Conservation (phyloP, 768 basidiomycete genomes). For the Boletales sp. region DNA sequence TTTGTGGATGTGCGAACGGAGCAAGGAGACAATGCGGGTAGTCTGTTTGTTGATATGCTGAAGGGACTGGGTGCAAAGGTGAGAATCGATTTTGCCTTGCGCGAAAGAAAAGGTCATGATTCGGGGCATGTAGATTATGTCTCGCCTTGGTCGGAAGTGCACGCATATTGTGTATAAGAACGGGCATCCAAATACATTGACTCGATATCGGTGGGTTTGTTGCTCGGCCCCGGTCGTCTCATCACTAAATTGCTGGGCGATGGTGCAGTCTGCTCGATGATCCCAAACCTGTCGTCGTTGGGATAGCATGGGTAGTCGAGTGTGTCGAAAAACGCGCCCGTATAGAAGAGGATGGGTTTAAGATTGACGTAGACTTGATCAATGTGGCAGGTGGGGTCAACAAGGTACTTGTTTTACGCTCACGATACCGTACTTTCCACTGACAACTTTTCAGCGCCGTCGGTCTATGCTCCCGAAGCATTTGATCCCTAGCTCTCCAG, state of each 20-base stretch:
- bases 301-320: constrained; percentile 87
- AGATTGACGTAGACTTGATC: constrained; percentile 57
- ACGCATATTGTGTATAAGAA: constrained; percentile 89
- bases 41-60: constrained; percentile 81
- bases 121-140: constrained; percentile 46
- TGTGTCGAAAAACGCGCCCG: constrained; percentile 66
- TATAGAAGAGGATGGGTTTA: constrained; percentile 63
- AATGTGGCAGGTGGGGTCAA: constrained; percentile 59
- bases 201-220: constrained; percentile 57
- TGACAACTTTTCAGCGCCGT: constrained; percentile 49
- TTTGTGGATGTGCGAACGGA: constrained; percentile 80
- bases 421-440: background rate
- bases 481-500: constrained; percentile 35
- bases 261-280: constrained; percentile 54
- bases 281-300: constrained; percentile 70
- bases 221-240: background rate
- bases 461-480: constrained; percentile 70
- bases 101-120: background rate
- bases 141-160: constrained; percentile 65
- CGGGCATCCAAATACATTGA: constrained; percentile 69
- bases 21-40: constrained; percentile 77
- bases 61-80: constrained; percentile 79
- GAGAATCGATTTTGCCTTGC: constrained; percentile 14
- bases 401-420: constrained; percentile 45
- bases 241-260: background rate